A percentile compares a stretch with the other conserved stretches of the same genome.
Evolutionary conservation across 345 rosid genomes (phyloP).

Genomic region (Rhizophora mangle): DNA sequence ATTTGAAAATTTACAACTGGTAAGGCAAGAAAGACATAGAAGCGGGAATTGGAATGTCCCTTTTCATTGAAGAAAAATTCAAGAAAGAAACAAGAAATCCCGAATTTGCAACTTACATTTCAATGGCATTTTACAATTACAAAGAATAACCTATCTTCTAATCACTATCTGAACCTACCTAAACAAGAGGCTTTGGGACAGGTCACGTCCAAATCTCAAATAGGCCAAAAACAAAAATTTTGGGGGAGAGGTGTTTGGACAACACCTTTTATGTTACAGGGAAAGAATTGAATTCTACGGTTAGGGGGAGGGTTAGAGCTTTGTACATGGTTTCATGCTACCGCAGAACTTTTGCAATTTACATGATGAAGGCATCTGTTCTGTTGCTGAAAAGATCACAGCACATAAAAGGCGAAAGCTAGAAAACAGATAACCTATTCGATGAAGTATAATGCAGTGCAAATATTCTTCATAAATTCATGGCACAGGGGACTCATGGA

Average conservation of each 20-base stretch:
- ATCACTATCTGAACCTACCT: conserved; percentile 42
- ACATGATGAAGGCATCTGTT: conserved; percentile 25
- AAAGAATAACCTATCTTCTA: conserved; percentile 24
- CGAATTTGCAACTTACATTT: conserved; percentile 17
- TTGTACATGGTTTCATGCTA: conserved; percentile 45
- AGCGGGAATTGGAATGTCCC: no score
- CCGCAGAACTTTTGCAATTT: conserved; percentile 29
- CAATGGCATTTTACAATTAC: conserved; percentile 36
- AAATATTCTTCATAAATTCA: conserved; percentile 15
- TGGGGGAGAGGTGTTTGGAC: neutral
- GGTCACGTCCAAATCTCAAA: conserved; percentile 29
- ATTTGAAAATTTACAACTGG: no score
- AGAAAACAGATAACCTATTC: conserved; percentile 14
- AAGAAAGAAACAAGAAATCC: conserved; percentile 9
- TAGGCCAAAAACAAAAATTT: neutral
- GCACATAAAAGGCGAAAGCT: conserved; percentile 25
- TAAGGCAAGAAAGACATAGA: no score
- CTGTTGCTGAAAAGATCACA: conserved; percentile 28
- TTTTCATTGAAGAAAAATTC: no score
- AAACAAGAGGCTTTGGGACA: conserved; percentile 38
- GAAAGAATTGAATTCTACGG: conserved; percentile 46
- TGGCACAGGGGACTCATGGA: conserved; percentile 13
- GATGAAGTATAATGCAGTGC: neutral
- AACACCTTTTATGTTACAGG: conserved; percentile 37
- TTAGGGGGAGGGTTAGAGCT: conserved; percentile 44